These are phyloP conservation scores for Saturnispora mendoncae DNA, from an alignment of 805 yeast species.

Conservation along the genomic window DNA sequence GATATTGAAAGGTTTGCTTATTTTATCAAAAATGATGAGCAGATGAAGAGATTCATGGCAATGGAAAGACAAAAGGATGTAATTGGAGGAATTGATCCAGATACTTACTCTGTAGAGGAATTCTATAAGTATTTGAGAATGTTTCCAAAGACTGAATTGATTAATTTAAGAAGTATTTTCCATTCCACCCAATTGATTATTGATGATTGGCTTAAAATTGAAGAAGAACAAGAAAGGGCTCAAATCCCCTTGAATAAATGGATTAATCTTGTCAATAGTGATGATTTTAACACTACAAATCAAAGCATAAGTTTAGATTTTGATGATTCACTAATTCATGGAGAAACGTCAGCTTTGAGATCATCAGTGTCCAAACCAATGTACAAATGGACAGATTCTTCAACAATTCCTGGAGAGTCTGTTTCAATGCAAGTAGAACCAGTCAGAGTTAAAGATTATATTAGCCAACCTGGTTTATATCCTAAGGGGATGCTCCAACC, in stretches of 20 bases:
- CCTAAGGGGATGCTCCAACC: slow-evolving; percentile 30
- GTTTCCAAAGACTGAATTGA: slow-evolving; percentile 11
- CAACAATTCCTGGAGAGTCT: slow-evolving; percentile 20
- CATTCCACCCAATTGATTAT: slow-evolving; percentile 4
- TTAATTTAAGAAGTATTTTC: slow-evolving; percentile 4
- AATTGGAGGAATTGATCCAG: background rate
- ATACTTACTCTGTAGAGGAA: slow-evolving; percentile 12
- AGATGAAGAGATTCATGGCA: slow-evolving; percentile 4
- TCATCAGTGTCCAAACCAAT: slow-evolving; percentile 1
- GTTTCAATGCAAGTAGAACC: slow-evolving; percentile 27
- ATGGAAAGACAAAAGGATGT: slow-evolving; percentile 7
- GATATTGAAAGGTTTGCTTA: slow-evolving; percentile 1
- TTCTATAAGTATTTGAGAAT: slow-evolving; percentile 11
- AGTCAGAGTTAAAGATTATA: slow-evolving; percentile 17
- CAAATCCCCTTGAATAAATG: slow-evolving; percentile 7
- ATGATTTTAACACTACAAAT: background rate
- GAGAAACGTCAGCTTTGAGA: background rate
- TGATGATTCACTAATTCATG: background rate
- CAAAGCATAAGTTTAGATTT: background rate
- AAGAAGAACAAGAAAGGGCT: slow-evolving; percentile 4
- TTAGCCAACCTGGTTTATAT: slow-evolving; percentile 13
- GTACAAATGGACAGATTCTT: slow-evolving; percentile 1
- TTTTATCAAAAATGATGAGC: slow-evolving; percentile 4
- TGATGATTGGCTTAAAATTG: slow-evolving; percentile 8
- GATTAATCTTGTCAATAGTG: slow-evolving; percentile 1